Percentiles rank a stretch among this genome's conserved stretches.
Evolutionary conservation across 2,329 filamentous ascomycete species (phyloP).

Genomic region (Hymenoscyphus fraxineus): DNA sequence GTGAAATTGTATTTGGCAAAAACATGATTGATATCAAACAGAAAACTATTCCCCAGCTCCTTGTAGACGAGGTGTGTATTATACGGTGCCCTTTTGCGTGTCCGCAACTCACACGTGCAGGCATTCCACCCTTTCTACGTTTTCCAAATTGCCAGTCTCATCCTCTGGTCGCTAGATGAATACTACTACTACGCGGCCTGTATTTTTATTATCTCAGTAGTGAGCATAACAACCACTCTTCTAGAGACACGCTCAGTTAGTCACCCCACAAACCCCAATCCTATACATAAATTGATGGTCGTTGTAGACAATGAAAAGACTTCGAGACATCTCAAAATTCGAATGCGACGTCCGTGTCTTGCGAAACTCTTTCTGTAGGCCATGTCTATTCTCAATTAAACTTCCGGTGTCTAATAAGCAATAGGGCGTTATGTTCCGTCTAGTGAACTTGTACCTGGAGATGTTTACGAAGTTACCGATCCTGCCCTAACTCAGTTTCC

Average conservation of each 20-base stretch:
- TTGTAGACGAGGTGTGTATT: constrained; percentile 73
- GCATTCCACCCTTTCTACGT: constrained; percentile 98
- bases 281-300: constrained; percentile 11
- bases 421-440: constrained; percentile 79
- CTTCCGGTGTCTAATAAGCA: constrained; percentile 8
- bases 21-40: constrained; percentile 93
- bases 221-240: constrained; percentile 85
- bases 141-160: constrained; percentile 90
- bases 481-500: constrained; percentile 84
- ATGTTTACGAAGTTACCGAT: constrained; percentile 95
- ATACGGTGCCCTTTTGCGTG: not conserved
- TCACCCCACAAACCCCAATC: constrained; percentile 17
- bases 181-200: constrained; percentile 98
- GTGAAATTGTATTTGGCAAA: constrained; percentile 81
- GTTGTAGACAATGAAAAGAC: constrained; percentile 73
- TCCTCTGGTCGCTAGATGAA: constrained; percentile 91
- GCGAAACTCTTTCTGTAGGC: constrained; percentile 84
- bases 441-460: constrained; percentile 85
- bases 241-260: constrained; percentile 80
- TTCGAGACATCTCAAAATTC: constrained; percentile 89
- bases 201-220: constrained; percentile 91
- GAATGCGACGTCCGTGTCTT: constrained; percentile 94
- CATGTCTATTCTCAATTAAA: not conserved
- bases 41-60: constrained; percentile 75
- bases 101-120: constrained; percentile 40